Conservation (phyloP, 2,329 filamentous ascomycete species). For the Madurella fahalii region DNA sequence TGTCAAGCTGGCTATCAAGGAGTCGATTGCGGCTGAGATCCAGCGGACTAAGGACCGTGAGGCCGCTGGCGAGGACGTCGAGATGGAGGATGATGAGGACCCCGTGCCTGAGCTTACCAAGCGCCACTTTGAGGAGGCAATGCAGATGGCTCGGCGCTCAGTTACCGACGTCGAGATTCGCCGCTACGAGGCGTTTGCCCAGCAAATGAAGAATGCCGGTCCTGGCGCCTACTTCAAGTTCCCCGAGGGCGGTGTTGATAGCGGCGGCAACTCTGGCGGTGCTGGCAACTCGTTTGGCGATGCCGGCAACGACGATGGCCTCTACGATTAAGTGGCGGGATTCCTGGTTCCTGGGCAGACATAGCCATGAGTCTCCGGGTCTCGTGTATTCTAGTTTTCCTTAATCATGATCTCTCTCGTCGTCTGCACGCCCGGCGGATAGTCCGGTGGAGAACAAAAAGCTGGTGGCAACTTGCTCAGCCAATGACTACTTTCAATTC, state of each 20-base stretch:
- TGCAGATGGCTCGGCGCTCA: slow-evolving; percentile 88
- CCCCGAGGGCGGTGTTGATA: slow-evolving; percentile 66
- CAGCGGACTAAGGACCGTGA: slow-evolving; percentile 86
- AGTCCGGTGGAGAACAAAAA: not conserved
- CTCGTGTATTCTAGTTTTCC: slow-evolving; percentile 46
- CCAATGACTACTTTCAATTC: not conserved
- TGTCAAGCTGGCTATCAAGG: slow-evolving; percentile 99
- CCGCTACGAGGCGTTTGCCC: slow-evolving; percentile 95
- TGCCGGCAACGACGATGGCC: slow-evolving; percentile 89
- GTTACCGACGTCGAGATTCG: slow-evolving; percentile 97
- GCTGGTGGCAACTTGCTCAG: not conserved
- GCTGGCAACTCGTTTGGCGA: slow-evolving; percentile 69
- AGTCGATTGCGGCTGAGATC: slow-evolving; percentile 85
- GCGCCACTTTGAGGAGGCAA: slow-evolving; percentile 97
- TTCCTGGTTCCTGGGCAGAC: not conserved
- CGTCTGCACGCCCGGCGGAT: not conserved
- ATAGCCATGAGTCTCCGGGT: not conserved
- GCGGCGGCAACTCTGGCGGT: slow-evolving; percentile 60
- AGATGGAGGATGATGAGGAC: slow-evolving; percentile 89
- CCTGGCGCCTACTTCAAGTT: slow-evolving; percentile 98
- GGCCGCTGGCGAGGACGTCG: slow-evolving; percentile 72
- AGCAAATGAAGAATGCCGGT: slow-evolving; percentile 98
- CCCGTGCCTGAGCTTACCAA: slow-evolving; percentile 94
- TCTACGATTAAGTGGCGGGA: slow-evolving; percentile 72
- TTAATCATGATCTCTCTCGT: not conserved